Base-by-base conservation (phyloP, 805 yeast genomes). In the Candida khao-thaluensis region DNA sequence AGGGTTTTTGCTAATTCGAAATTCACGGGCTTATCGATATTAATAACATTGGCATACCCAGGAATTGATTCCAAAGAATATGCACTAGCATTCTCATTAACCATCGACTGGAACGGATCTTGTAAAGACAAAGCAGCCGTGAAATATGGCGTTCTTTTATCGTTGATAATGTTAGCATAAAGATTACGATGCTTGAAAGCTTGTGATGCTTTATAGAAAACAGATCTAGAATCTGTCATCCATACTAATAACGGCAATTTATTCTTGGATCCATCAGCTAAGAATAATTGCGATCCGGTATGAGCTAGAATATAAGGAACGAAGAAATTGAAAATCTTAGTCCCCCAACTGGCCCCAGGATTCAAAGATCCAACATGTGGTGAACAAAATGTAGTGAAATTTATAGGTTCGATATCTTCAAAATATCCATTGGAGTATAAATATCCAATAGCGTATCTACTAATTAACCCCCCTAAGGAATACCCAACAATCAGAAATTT, bases 111-210 rank as follows among this genome's bases (percentile, higher is more conserved):
- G 53, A 80, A 82, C 0, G 88, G 88, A 49, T 83, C 87, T 25
- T 67, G 60, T 18, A 60, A 51, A 0, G 84, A 76, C 24, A 84
- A 84, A 4, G 85, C 85, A 0, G 95, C 71, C 2, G 95, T 85
- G 76, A 85, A 86, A 82, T 86, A 88, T 11, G 85, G 75, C 3
- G 95, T 80, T 49, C 95, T 75, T 47, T 81, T 81, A 61, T 87
- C 96, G 46, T 87, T 85, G 42, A 81, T 74, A 28, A 85, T 73
- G 60, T 88, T 88, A 5, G 93, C 85, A 53, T 87, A 85, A 31
- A 86, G 59, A 5, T 79, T 59, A 30, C 72, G 69, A 46, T 75
- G 57, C 43, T 71, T 61, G 63, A 87, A 88, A 22, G 43, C 42
- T 20, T 64, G 48, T 29, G 87, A 64, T 1, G 81, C 84, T 45